Evolutionary conservation across 805 yeast species (phyloP).

Genomic region (Tetrapisispora pingtungensis): DNA sequence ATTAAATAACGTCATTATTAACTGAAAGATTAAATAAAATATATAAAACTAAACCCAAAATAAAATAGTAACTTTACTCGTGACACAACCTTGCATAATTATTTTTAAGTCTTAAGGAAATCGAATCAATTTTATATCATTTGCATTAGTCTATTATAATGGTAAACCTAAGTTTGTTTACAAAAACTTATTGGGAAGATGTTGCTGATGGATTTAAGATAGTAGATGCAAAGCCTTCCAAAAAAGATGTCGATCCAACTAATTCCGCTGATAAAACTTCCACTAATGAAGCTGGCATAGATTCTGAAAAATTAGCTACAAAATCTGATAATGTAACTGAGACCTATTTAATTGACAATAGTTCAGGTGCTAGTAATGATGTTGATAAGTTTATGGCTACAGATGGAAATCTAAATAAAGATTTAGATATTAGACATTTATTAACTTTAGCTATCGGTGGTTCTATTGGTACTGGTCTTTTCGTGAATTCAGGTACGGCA

Average conservation of each 20-base stretch:
- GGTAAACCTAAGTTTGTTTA: neutral
- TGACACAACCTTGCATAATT: too few relatives aligned
- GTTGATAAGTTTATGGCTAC: conserved; percentile 1
- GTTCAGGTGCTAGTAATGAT: neutral
- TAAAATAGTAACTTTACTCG: too few relatives aligned
- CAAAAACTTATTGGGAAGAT: conserved; percentile 12
- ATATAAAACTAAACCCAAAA: too few relatives aligned
- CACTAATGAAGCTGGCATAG: neutral
- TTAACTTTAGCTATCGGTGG: conserved; percentile 64
- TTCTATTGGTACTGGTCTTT: conserved; percentile 58
- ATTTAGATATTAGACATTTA: conserved; percentile 33
- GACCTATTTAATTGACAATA: neutral
- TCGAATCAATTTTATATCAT: too few relatives aligned
- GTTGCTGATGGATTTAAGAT: conserved; percentile 11
- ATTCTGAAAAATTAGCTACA: neutral
- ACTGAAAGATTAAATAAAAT: too few relatives aligned
- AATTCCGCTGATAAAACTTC: too few relatives aligned
- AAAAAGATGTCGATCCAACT: neutral
- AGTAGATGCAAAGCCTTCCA: conserved; percentile 2
- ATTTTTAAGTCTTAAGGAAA: too few relatives aligned
- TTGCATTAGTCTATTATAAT: neutral
- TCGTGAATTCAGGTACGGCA: conserved; percentile 56
- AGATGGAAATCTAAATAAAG: conserved; percentile 15
- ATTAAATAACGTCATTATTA: too few relatives aligned
- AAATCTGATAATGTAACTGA: neutral